Base-by-base conservation (phyloP, 2,329 filamentous ascomycete genomes). In the Amesomyces nigricolor region DNA sequence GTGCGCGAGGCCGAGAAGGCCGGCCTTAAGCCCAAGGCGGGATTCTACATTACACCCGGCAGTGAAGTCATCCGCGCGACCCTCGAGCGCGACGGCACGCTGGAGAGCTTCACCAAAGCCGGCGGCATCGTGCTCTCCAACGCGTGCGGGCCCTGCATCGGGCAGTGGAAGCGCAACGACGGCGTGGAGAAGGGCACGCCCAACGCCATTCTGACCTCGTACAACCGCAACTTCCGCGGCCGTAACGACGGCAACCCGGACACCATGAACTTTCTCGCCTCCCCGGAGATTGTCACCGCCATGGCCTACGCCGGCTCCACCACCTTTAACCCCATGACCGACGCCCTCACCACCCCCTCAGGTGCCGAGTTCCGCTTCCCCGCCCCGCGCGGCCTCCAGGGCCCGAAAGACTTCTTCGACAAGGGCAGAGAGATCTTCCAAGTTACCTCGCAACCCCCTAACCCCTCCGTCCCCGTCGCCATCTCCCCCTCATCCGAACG, bases 261-360 rank as follows among this genome's bases (percentile, higher is more conserved):
- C 42, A 99, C 94, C 8, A 96, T 97, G 91, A 99, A 97, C 79
- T 99, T 99, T 76, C 82, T 99, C 51, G 92, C 94, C 9, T 96
- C 91, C 0, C 94, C 94, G 6, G 94, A 99, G 73, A 83, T 99
- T 56, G 94, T 99, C 60, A 97, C 94, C 4, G 94, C 94, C 49
- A 92, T 99, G 85, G 83, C 89, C 11, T 99, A 95, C 73, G 87
- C 91, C 42, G 94, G 94, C 52, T 84, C 82, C 52, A 97, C 92
- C 19, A 94, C 89, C 47, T 99, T 99, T 79, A 97, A 99, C 75
- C 94, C 94, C 29, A 82, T 96, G 72, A 95, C 89, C 11, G 94
- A 99, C 72, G 79, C 81, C 48, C 79, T 99, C 58, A 81, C 81
- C 53, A 92, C 91, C 1, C 84, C 91, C 2, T 86, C 86, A 48